Percentiles rank a stretch among this genome's conserved stretches.
Evolutionary conservation across 2,329 filamentous ascomycete species (phyloP).

Genomic region (Trichophyton mentagrophytes): DNA sequence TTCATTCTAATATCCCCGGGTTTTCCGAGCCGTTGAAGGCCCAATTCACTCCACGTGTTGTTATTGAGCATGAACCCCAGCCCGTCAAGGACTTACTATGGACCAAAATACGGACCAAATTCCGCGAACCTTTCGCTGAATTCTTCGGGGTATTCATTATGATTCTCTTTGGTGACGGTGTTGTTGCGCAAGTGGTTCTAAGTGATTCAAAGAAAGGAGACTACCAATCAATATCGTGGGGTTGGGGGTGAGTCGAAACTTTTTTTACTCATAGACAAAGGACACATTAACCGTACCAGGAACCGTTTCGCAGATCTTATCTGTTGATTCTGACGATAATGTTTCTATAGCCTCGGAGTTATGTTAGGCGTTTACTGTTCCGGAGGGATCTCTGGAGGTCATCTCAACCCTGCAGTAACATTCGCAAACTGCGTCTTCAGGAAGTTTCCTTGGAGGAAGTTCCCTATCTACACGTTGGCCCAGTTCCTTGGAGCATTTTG

Average conservation of each 20-base stretch:
- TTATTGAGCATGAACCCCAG: not conserved
- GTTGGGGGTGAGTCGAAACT: constrained; percentile 31
- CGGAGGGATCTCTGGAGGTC: constrained; percentile 48
- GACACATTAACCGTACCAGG: not conserved
- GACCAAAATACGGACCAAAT: constrained; percentile 39
- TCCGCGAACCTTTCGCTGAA: constrained; percentile 51
- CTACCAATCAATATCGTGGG: constrained; percentile 43
- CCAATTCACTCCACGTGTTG: not conserved
- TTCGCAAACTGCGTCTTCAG: constrained; percentile 57
- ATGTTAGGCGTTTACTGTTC: constrained; percentile 55
- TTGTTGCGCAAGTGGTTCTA: constrained; percentile 55
- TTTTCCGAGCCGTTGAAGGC: not conserved
- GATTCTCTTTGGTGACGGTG: constrained; percentile 58
- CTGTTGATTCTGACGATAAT: not conserved
- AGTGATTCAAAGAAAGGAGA: constrained; percentile 35
- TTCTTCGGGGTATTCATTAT: constrained; percentile 57
- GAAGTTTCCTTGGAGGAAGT: constrained; percentile 54
- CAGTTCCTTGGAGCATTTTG: constrained; percentile 56
- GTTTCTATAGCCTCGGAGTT: constrained; percentile 43
- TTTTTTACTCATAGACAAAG: not conserved
- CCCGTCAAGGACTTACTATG: constrained; percentile 31
- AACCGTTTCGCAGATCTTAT: constrained; percentile 6
- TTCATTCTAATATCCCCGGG: not conserved
- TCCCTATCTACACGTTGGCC: constrained; percentile 54
- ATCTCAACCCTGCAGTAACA: constrained; percentile 60